Evolutionary conservation across 2,329 filamentous ascomycete genomes (phyloP).

Genomic region (Lecanicillium sp.): DNA sequence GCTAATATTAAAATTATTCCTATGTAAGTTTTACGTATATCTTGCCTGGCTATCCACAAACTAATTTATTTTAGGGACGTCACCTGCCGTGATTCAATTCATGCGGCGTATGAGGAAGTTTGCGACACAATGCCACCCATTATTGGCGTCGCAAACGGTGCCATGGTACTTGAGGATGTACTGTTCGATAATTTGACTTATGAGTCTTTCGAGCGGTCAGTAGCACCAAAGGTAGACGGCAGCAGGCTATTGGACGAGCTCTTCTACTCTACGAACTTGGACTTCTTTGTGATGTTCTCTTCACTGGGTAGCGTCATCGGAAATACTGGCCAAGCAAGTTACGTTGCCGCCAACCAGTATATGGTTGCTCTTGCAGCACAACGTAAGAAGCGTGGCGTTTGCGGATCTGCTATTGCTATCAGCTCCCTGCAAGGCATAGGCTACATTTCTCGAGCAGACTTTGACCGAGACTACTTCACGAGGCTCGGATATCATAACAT

Average conservation of each 20-base stretch:
- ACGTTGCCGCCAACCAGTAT: constrained; percentile 36
- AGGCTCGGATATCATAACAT: too few species aligned
- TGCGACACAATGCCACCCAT: constrained; percentile 22
- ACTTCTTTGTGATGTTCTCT: constrained; percentile 30
- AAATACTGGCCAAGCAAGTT: constrained; percentile 32
- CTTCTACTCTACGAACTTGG: constrained; percentile 20
- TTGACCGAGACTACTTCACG: too few species aligned
- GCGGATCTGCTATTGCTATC: constrained; percentile 29
- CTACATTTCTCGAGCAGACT: constrained; percentile 8
- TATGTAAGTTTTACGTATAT: too few species aligned
- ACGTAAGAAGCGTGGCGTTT: constrained; percentile 27
- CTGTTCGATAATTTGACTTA: constrained; percentile 20
- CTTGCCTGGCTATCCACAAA: too few species aligned
- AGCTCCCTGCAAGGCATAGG: constrained; percentile 30
- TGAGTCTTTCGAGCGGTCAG: constrained; percentile 14
- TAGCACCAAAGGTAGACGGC: constrained; percentile 28
- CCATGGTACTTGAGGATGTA: constrained; percentile 34
- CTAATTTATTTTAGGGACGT: too few species aligned
- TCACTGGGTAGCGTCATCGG: constrained; percentile 21
- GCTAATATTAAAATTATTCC: too few species aligned
- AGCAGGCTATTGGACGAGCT: constrained; percentile 21
- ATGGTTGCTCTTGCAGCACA: constrained; percentile 29
- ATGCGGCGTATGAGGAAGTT: constrained; percentile 12
- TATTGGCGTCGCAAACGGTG: constrained; percentile 33
- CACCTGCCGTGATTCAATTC: too few species aligned